A percentile compares a stretch with the other conserved stretches of the same genome.
These are phyloP conservation scores for Chlorella sp. DNA, from an alignment of 139 green algal genomes.

Conservation along the genomic window DNA sequence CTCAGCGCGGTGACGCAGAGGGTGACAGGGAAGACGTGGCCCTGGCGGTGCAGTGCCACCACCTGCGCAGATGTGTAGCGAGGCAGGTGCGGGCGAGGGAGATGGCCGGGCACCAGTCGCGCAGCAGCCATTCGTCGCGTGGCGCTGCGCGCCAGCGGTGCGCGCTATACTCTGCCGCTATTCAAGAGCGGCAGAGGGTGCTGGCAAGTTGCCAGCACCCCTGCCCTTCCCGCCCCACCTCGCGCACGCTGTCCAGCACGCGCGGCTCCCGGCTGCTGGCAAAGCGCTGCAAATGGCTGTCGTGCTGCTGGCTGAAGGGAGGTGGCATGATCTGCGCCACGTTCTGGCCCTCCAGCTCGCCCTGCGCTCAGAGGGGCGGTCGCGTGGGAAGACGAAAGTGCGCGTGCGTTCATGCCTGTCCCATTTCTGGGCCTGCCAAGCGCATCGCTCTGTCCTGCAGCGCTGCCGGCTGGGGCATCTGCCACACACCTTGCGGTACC, in stretches of 20 bases:
- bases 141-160: no score
- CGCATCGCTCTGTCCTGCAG: no score
- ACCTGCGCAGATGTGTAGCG: no score
- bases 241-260: slow-evolving; percentile 37
- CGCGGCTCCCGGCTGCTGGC: slow-evolving; percentile 33
- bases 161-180: no score
- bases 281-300: slow-evolving; percentile 54
- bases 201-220: no score
- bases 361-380: slow-evolving; percentile 10
- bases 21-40: slow-evolving; percentile 43
- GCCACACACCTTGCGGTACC: slow-evolving; percentile 28
- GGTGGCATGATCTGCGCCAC: slow-evolving; percentile 55
- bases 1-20: slow-evolving; percentile 32
- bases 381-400: neutral
- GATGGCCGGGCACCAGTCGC: no score
- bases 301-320: slow-evolving; percentile 50
- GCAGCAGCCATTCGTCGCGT: no score
- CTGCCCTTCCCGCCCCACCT: no score
- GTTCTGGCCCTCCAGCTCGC: slow-evolving; percentile 60
- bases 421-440: slow-evolving; percentile 28
- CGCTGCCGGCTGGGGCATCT: neutral
- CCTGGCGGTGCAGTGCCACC: slow-evolving; percentile 50
- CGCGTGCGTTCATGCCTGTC: neutral
- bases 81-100: no score
- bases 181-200: no score